A percentile compares a stretch with the other conserved stretches of the same genome.
These are phyloP conservation scores for Saprolegnia diclina DNA, from an alignment of 352 stramenopile genomes.

Conservation along the genomic window DNA sequence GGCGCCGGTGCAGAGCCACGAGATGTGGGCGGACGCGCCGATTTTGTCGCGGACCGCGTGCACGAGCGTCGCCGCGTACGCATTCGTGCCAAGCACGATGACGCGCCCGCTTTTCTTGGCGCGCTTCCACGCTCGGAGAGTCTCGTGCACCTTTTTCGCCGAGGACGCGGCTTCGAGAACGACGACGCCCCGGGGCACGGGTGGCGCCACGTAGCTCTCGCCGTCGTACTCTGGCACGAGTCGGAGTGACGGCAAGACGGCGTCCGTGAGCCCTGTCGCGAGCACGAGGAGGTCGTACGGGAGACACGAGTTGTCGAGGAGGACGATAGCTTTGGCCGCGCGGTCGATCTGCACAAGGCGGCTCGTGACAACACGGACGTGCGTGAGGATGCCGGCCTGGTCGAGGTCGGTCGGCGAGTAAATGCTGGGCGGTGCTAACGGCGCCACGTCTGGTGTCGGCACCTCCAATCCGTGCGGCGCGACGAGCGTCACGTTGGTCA, in stretches of 20 bases:
- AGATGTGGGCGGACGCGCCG: constrained; percentile 47
- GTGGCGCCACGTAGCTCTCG: constrained; percentile 32
- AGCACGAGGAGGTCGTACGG: constrained; percentile 83
- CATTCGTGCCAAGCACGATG: constrained; percentile 53
- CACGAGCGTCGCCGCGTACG: constrained; percentile 66
- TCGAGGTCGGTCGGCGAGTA: constrained; percentile 41
- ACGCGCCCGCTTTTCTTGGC: constrained; percentile 32
- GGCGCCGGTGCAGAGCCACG: constrained; percentile 28
- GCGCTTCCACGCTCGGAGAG: constrained; percentile 21
- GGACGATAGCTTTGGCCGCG: constrained; percentile 52
- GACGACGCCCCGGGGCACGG: constrained; percentile 28
- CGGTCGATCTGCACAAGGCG: constrained; percentile 69
- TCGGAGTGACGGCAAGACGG: constrained; percentile 41
- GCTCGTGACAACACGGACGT: constrained; percentile 55
- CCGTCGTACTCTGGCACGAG: constrained; percentile 38
- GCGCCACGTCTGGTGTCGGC: constrained; percentile 24
- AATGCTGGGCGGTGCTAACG: constrained; percentile 51
- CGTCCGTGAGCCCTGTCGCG: constrained; percentile 64
- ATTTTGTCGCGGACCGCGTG: constrained; percentile 42
- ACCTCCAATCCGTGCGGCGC: constrained; percentile 60
- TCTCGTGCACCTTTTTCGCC: constrained; percentile 28
- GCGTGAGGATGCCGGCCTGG: constrained; percentile 54
- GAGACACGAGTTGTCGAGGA: constrained; percentile 74
- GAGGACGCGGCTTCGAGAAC: constrained; percentile 28
- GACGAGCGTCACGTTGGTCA: constrained; percentile 82